A percentile compares a stretch with the other conserved stretches of the same genome.
phyloP scores from a whole-genome alignment of 2,329 filamentous ascomycete species.

The Fusarium redolens region DNA sequence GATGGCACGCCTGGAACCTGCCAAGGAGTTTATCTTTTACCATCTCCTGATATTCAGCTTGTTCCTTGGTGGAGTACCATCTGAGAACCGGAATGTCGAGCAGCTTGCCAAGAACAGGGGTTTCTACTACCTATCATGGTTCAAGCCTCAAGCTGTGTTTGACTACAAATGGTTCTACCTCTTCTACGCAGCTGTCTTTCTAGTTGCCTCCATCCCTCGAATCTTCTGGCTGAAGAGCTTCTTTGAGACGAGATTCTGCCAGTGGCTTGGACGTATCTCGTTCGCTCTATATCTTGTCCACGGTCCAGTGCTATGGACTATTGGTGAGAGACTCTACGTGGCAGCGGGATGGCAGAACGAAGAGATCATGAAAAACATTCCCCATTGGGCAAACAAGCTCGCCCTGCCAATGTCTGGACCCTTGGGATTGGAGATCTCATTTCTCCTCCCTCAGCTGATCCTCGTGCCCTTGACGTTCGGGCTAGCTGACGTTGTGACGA shows the following conservation, averaged over 20 bases:
- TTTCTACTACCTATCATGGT: constrained; percentile 68
- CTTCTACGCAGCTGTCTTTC: constrained; percentile 68
- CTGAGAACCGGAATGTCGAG: constrained; percentile 59
- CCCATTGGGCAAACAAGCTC: constrained; percentile 67
- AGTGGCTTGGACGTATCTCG: constrained; percentile 71
- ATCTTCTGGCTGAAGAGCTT: constrained; percentile 67
- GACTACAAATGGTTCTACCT: constrained; percentile 77
- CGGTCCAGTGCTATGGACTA: constrained; percentile 67
- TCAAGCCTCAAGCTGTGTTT: constrained; percentile 74
- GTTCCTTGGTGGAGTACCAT: constrained; percentile 71
- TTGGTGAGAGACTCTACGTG: constrained; percentile 73
- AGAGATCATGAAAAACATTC: constrained; percentile 61
- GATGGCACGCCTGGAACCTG: constrained; percentile 57
- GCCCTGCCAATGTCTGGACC: constrained; percentile 66
- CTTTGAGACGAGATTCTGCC: constrained; percentile 68
- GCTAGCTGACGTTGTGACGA: constrained; percentile 67
- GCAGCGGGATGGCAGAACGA: constrained; percentile 67
- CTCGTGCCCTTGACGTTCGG: constrained; percentile 70
- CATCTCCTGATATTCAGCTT: constrained; percentile 63
- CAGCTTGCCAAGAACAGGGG: constrained; percentile 66
- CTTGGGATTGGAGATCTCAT: constrained; percentile 69
- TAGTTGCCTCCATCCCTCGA: constrained; percentile 67
- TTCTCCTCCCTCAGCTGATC: constrained; percentile 69
- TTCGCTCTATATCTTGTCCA: constrained; percentile 74
- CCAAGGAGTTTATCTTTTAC: constrained; percentile 64